phyloP scores from a whole-genome alignment of 2,329 filamentous ascomycete genomes.

The Dothistroma pini region DNA sequence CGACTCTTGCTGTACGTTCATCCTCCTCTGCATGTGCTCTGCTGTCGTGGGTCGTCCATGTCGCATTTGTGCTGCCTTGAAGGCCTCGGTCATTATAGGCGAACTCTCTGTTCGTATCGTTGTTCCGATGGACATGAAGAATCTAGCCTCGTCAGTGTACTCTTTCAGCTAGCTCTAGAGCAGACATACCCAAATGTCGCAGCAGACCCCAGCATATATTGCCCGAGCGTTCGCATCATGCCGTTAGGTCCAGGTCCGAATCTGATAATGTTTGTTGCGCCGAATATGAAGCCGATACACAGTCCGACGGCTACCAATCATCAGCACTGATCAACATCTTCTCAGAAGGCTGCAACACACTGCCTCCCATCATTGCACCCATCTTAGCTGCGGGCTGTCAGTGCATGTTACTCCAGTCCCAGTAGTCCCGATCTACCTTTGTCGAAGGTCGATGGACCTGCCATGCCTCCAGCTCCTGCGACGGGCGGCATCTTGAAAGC shows the following conservation, averaged over 20 bases:
- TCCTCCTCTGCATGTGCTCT: conserved; percentile 32
- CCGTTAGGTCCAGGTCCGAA: conserved; percentile 92
- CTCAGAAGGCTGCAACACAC: conserved; percentile 54
- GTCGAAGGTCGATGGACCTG: conserved; percentile 64
- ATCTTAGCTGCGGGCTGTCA: conserved; percentile 70
- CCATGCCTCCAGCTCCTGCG: conserved; percentile 30
- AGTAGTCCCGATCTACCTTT: conserved; percentile 54
- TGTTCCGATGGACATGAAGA: conserved; percentile 99
- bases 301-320: conserved; percentile 71
- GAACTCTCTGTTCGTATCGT: conserved; percentile 91
- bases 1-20: conserved; percentile 5
- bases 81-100: conserved; percentile 69
- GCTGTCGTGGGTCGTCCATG: conserved; percentile 66
- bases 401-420: not conserved
- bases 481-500: conserved; percentile 33
- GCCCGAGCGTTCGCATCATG: conserved; percentile 87
- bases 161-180: not conserved
- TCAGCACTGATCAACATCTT: conserved; percentile 4
- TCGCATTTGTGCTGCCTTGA: conserved; percentile 61
- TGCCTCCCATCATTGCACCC: conserved; percentile 97
- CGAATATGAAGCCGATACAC: conserved; percentile 98
- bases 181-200: conserved; percentile 83
- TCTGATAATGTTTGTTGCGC: conserved; percentile 86
- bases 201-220: conserved; percentile 94
- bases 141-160: conserved; percentile 45